Evolutionary conservation across 1,284 basidiomycete genomes (phyloP).

Genomic region (Boletus semigastroideus): DNA sequence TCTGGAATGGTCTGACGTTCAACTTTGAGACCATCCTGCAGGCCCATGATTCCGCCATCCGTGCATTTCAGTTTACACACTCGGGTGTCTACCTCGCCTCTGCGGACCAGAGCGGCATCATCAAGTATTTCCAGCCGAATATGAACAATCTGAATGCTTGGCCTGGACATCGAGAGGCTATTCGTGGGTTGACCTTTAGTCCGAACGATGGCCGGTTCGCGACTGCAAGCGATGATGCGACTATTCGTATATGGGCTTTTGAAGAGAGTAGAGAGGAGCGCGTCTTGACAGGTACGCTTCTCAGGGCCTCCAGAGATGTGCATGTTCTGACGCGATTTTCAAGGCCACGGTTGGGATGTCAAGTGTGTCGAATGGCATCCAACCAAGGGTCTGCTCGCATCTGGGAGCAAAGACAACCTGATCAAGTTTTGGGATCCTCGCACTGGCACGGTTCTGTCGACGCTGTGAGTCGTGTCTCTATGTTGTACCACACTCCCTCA

Average conservation of each 20-base stretch:
- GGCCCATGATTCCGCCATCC: constrained; percentile 94
- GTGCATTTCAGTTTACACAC: constrained; percentile 87
- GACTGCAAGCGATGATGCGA: constrained; percentile 92
- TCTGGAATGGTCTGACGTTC: constrained; percentile 99
- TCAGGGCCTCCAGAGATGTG: background rate
- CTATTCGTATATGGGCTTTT: constrained; percentile 94
- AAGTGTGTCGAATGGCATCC: constrained; percentile 99
- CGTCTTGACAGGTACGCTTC: constrained; percentile 68
- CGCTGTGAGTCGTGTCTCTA: constrained; percentile 59
- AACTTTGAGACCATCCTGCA: constrained; percentile 99
- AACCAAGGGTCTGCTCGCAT: constrained; percentile 90
- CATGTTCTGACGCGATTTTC: constrained; percentile 2
- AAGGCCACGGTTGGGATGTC: constrained; percentile 97
- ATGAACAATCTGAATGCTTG: constrained; percentile 98
- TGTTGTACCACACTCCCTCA: background rate
- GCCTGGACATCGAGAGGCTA: constrained; percentile 85
- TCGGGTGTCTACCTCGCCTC: constrained; percentile 91
- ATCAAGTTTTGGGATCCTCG: constrained; percentile 99
- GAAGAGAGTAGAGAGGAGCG: constrained; percentile 89
- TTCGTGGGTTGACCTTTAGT: constrained; percentile 88
- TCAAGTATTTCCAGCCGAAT: constrained; percentile 99
- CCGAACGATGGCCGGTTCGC: constrained; percentile 92
- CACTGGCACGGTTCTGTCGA: constrained; percentile 83
- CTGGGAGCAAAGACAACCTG: constrained; percentile 95
- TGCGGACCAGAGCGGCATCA: constrained; percentile 89